phyloP scores from a whole-genome alignment of 805 yeast species.

The Maudiozyma barnettii region DNA sequence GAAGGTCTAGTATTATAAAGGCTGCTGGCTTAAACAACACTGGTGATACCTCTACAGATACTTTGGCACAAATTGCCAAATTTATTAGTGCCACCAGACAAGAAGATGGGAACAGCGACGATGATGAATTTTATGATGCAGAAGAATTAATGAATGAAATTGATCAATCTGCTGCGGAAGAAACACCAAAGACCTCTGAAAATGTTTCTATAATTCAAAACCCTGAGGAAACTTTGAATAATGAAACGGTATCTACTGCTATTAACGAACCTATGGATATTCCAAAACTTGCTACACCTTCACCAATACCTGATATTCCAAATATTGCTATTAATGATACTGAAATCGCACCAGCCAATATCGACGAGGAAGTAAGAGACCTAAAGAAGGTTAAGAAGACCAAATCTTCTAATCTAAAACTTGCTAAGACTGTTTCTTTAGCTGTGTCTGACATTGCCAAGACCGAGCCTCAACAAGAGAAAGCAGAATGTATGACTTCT shows the following conservation, averaged over 20 bases:
- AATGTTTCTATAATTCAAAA: neutral
- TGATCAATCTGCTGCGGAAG: neutral
- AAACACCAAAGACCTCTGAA: neutral
- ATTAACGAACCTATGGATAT: neutral
- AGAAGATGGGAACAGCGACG: constrained; percentile 33
- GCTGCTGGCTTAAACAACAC: no score
- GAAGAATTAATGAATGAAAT: constrained; percentile 35
- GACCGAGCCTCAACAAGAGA: constrained; percentile 19
- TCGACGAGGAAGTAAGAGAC: neutral
- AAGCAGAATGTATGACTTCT: constrained; percentile 12
- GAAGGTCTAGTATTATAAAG: neutral
- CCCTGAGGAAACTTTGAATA: neutral
- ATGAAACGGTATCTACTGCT: neutral
- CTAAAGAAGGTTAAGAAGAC: neutral
- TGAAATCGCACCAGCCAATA: neutral
- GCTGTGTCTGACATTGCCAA: constrained; percentile 4
- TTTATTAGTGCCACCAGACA: constrained; percentile 19
- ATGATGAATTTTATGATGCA: constrained; percentile 62
- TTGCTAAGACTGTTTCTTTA: neutral
- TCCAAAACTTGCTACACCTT: neutral
- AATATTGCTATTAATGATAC: neutral
- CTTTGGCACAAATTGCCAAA: constrained; percentile 21
- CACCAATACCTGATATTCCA: neutral
- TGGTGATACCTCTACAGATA: constrained; percentile 6
- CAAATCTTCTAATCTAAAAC: neutral